Percentiles rank a stretch among this genome's conserved stretches.
phyloP scores from a whole-genome alignment of 768 basidiomycete genomes.

The Mycena rosella region DNA sequence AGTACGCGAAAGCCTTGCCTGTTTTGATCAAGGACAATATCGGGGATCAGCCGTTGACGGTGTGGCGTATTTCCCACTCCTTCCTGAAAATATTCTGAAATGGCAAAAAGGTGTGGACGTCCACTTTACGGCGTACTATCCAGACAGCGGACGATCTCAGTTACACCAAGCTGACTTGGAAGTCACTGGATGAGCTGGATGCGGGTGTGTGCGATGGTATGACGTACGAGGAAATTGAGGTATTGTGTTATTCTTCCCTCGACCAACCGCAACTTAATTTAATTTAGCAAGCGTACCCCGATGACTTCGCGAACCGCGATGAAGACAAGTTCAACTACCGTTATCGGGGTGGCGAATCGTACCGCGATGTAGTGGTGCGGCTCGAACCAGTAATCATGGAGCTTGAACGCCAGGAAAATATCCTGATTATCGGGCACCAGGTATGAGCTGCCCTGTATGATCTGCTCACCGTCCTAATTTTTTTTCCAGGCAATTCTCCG shows the following conservation, averaged over 20 bases:
- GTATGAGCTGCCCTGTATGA: conserved; percentile 43
- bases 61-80: conserved; percentile 42
- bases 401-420: conserved; percentile 96
- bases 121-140: conserved; percentile 93
- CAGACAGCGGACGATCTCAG: conserved; percentile 88
- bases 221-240: conserved; percentile 99
- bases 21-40: conserved; percentile 90
- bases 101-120: conserved; percentile 90
- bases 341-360: conserved; percentile 97
- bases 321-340: conserved; percentile 99
- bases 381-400: conserved; percentile 99
- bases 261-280: not conserved
- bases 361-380: conserved; percentile 95
- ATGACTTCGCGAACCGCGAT: conserved; percentile 97
- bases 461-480: not conserved
- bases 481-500: conserved; percentile 77
- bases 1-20: conserved; percentile 90
- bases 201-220: conserved; percentile 99
- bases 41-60: conserved; percentile 89
- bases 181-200: conserved; percentile 97
- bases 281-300: conserved; percentile 89
- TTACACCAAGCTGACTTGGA: conserved; percentile 97
- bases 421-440: conserved; percentile 97
- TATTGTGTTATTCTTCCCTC: conserved; percentile 45
- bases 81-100: conserved; percentile 17